Evolutionary conservation across 2,329 filamentous ascomycete genomes (phyloP).

Genomic region (Ophiostoma sp.): DNA sequence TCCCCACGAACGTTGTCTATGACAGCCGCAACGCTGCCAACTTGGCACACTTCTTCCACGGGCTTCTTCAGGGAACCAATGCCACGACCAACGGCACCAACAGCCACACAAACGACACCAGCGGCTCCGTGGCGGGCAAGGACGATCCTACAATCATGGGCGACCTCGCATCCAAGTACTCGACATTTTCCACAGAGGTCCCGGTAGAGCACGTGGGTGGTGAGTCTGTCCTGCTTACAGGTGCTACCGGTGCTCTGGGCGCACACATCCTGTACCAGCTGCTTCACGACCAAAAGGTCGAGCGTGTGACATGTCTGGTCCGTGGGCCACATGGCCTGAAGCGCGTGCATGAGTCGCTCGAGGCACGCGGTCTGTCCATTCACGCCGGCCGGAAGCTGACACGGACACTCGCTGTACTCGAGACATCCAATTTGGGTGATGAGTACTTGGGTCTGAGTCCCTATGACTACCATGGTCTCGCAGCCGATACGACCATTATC

Average conservation of each 20-base stretch:
- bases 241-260: slow-evolving; percentile 41
- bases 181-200: slow-evolving; percentile 31
- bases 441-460: slow-evolving; percentile 34
- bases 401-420: slow-evolving; percentile 20
- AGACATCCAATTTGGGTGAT: slow-evolving; percentile 21
- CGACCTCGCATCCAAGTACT: slow-evolving; percentile 42
- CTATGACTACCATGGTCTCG: slow-evolving; percentile 31
- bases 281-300: slow-evolving; percentile 34
- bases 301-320: slow-evolving; percentile 33
- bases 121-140: neutral
- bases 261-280: slow-evolving; percentile 38
- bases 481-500: slow-evolving; percentile 35
- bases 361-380: slow-evolving; percentile 18
- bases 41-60: slow-evolving; percentile 35
- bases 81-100: slow-evolving; percentile 22
- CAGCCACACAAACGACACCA: neutral
- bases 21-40: slow-evolving; percentile 37
- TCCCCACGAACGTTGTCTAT: slow-evolving; percentile 39
- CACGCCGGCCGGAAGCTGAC: neutral
- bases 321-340: slow-evolving; percentile 20
- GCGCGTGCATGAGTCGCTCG: slow-evolving; percentile 23
- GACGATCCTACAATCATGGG: slow-evolving; percentile 34
- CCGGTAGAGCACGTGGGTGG: neutral
- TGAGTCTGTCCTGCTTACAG: slow-evolving; percentile 34
- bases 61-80: slow-evolving; percentile 20